Percentiles rank a stretch among this genome's conserved stretches.
These are phyloP conservation scores for Pythium chondricola DNA, from an alignment of 352 stramenopile genomes.

Conservation along the genomic window DNA sequence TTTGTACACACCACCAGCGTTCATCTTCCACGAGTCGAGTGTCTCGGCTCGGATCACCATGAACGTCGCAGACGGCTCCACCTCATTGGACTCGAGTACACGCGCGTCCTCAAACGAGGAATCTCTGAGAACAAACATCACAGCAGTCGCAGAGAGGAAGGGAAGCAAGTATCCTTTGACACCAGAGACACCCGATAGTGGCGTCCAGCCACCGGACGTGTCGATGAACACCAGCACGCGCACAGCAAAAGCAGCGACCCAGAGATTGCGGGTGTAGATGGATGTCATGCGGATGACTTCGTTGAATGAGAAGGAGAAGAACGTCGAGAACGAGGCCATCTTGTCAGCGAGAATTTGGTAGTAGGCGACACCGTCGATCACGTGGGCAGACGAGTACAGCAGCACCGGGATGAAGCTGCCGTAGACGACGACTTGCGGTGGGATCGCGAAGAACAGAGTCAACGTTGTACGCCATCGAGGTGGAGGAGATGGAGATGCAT, in stretches of 20 bases:
- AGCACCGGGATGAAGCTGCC: slow-evolving; percentile 20
- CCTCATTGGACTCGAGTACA: slow-evolving; percentile 23
- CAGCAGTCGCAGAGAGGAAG: slow-evolving; percentile 9
- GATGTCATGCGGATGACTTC: slow-evolving; percentile 17
- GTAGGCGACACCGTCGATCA: slow-evolving; percentile 20
- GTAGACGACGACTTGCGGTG: slow-evolving; percentile 19
- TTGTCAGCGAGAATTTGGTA: slow-evolving; percentile 15
- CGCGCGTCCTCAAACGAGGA: slow-evolving; percentile 15
- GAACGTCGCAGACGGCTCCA: slow-evolving; percentile 21
- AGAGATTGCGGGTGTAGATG: slow-evolving; percentile 21
- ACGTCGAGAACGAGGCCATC: slow-evolving; percentile 6
- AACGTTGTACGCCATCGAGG: slow-evolving; percentile 8
- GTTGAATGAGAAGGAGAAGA: slow-evolving; percentile 8
- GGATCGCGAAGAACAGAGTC: slow-evolving; percentile 21
- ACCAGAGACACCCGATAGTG: slow-evolving; percentile 13
- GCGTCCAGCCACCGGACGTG: slow-evolving; percentile 22
- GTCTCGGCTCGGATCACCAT: slow-evolving; percentile 28
- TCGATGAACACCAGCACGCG: slow-evolving; percentile 21
- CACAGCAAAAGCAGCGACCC: slow-evolving; percentile 14
- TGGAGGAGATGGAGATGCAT: too few relatives aligned
- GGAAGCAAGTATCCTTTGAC: slow-evolving; percentile 18
- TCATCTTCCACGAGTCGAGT: slow-evolving; percentile 26
- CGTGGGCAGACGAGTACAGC: slow-evolving; percentile 16
- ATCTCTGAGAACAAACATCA: slow-evolving; percentile 17
- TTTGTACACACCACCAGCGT: slow-evolving; percentile 21